Conservation (phyloP, 2,329 filamentous ascomycete species). For the Aureobasidium namibiae region DNA sequence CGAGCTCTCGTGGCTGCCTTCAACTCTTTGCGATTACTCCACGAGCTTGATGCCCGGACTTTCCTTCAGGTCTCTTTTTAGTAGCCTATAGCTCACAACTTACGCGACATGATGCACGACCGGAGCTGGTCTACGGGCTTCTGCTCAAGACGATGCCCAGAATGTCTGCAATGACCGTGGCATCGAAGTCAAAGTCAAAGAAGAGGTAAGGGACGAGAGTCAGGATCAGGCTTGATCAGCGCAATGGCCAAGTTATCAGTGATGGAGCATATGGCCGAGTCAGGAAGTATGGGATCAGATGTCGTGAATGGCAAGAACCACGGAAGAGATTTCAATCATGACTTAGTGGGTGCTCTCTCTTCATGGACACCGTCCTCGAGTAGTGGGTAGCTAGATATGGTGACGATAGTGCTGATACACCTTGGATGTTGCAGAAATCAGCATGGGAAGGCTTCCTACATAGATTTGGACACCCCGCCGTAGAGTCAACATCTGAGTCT, state of each 20-base stretch:
- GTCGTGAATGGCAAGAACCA: conserved; percentile 66
- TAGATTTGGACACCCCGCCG: not conserved
- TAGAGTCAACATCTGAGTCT: too few relatives aligned
- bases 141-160: conserved; percentile 58
- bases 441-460: not conserved
- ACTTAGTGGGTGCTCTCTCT: not conserved
- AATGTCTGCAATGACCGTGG: conserved; percentile 62
- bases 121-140: conserved; percentile 25
- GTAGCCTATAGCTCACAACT: too few relatives aligned
- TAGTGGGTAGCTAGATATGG: not conserved
- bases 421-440: not conserved
- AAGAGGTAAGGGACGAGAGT: conserved; percentile 83
- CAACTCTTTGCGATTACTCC: conserved; percentile 53
- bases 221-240: conserved; percentile 59
- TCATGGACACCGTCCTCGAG: not conserved
- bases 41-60: conserved; percentile 53
- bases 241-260: conserved; percentile 51
- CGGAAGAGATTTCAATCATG: conserved; percentile 14
- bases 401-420: not conserved
- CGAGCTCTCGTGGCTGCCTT: conserved; percentile 58
- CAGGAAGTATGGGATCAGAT: conserved; percentile 63
- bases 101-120: too few relatives aligned
- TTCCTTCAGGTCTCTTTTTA: conserved; percentile 63
- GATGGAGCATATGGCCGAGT: conserved; percentile 62
- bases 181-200: conserved; percentile 72